Base-by-base conservation (phyloP, 225 moss, liverwort and hornwort genomes). In the Physcomitrellopsis africana region DNA sequence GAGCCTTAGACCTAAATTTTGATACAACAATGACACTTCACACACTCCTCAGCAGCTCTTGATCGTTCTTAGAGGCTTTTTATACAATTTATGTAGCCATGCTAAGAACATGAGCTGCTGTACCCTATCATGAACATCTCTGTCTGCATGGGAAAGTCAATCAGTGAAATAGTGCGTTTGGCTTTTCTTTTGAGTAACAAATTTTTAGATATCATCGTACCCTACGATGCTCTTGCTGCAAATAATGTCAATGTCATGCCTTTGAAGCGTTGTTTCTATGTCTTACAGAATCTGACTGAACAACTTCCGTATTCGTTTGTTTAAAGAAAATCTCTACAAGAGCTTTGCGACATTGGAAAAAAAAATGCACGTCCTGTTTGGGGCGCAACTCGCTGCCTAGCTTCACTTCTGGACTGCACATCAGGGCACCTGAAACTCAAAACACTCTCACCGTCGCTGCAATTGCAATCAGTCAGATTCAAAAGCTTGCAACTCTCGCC, bases 341-440 rank as follows among this genome's bases (percentile, higher is more conserved):
- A 26, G 13, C 8, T 70, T 58, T 44, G 17, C 51, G 43, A 2
- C 11, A 45, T 63, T 7, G n/a, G 17, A 9, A 27, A 69, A 14
- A 29, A 12, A 37, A 37, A 4, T 10, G 22, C 73, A 58, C 12
- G n/a, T 29, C 29, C 60, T 69, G 27, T 53, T 44, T 65, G 12
- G 43, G 59, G 58, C 24, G 27, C 58, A 22, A 8, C 47, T 47
- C 26, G 53, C 42, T 24, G 18, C 44, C 44, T 24, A 1, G 26
- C 12, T 9, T 24, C 3, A 20, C 12, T 9, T 17, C 10, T 16
- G 32, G 24, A 24, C 24, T 24, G 1, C 24, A 94, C 71, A 81
- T 85, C 69, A 89, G 86, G 17, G 94, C 89, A 69, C 79, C 72
- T 97, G 92, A 66, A 97, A 97, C 71, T 94, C 83, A 67, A 94